Evolutionary conservation across 164 flowering plant genomes (phyloP).

Genomic region (Echeveria elegans): DNA sequence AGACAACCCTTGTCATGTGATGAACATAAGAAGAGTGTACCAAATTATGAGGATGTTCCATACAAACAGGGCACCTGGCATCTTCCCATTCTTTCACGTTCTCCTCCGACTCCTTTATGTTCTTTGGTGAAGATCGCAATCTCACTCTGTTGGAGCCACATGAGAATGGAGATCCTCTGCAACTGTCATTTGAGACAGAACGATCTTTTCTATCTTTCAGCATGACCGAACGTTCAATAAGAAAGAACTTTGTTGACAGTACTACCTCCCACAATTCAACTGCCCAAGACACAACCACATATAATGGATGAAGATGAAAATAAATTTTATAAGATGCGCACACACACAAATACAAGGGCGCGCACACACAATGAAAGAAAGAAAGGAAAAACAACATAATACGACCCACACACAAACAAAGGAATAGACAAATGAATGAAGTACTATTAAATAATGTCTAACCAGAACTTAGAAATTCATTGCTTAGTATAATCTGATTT

Average conservation of each 20-base stretch:
- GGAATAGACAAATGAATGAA: neutral
- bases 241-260: neutral
- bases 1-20: slow-evolving; percentile 84
- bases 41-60: slow-evolving; percentile 97
- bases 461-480: no score
- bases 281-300: no score
- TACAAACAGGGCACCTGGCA: slow-evolving; percentile 88
- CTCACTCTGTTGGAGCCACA: no score
- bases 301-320: no score
- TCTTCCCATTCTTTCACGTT: slow-evolving; percentile 81
- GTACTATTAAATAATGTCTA: neutral
- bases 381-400: no score
- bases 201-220: slow-evolving; percentile 68
- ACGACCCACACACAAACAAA: no score
- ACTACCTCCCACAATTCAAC: neutral
- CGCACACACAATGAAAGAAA: no score
- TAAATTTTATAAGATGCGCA: no score
- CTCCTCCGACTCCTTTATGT: slow-evolving; percentile 26
- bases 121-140: no score
- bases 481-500: no score
- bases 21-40: slow-evolving; percentile 72
- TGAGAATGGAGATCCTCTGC: slow-evolving; percentile 52
- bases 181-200: slow-evolving; percentile 41
- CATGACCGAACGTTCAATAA: slow-evolving; percentile 27
- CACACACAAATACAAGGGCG: no score